phyloP scores from a whole-genome alignment of 768 basidiomycete genomes.

The Cystofilobasidium capitatum region DNA sequence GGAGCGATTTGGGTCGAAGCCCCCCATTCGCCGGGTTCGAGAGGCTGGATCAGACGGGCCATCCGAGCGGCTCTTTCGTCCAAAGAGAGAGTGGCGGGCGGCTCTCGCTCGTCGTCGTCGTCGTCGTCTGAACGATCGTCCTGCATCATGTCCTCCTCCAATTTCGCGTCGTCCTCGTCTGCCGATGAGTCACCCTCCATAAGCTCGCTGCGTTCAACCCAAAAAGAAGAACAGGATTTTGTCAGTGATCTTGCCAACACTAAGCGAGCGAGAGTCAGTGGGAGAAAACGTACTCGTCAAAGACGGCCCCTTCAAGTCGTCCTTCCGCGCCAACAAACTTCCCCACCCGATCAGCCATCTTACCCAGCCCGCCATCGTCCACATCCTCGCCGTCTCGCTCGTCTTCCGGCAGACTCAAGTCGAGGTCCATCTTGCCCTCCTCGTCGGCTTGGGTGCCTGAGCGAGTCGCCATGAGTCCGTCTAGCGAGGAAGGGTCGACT shows the following conservation, averaged over 20 bases:
- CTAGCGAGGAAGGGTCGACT: constrained; percentile 63
- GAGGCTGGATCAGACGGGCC: constrained; percentile 68
- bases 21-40: constrained; percentile 82
- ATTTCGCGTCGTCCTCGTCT: constrained; percentile 33
- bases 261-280: background rate
- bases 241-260: background rate
- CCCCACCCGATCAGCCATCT: constrained; percentile 73
- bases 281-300: constrained; percentile 64
- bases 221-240: background rate
- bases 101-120: background rate
- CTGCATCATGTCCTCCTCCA: constrained; percentile 33
- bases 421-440: constrained; percentile 41
- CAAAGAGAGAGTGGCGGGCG: constrained; percentile 34
- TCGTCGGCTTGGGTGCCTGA: constrained; percentile 28
- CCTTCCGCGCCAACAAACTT: constrained; percentile 86
- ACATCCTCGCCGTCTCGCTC: constrained; percentile 8
- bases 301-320: constrained; percentile 74
- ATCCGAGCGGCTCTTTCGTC: constrained; percentile 50
- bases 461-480: constrained; percentile 51
- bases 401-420: background rate
- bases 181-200: constrained; percentile 55
- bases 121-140: too few relatives aligned
- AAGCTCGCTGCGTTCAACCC: constrained; percentile 47
- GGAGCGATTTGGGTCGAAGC: constrained; percentile 35
- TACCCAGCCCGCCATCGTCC: constrained; percentile 47